Evolutionary conservation across 345 rosid species (phyloP).

Genomic region (Eucalyptus caleyi): DNA sequence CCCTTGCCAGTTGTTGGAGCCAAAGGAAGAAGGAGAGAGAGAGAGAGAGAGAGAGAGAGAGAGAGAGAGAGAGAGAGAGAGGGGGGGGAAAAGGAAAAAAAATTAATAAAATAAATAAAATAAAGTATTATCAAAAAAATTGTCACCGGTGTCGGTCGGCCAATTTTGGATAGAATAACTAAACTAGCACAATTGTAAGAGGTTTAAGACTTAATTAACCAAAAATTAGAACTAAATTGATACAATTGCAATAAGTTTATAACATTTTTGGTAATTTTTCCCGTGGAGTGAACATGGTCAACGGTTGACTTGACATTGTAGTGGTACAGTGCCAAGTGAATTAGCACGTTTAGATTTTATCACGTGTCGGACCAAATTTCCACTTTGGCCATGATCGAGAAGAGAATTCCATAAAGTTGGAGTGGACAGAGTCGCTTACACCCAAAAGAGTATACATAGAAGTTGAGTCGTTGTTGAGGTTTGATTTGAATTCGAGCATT

Average conservation of each 20-base stretch:
- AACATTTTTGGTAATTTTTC: too few relatives aligned
- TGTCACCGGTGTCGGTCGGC: rapidly evolving
- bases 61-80: too few relatives aligned
- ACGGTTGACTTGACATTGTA: background rate
- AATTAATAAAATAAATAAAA: too few relatives aligned
- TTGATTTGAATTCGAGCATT: background rate
- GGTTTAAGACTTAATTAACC: too few relatives aligned
- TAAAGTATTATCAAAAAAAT: too few relatives aligned
- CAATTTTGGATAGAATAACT: rapidly evolving
- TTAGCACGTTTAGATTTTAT: background rate
- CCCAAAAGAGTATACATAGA: background rate
- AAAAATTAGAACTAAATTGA: rapidly evolving
- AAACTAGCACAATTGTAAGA: rapidly evolving
- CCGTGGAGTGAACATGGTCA: background rate
- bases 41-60: too few relatives aligned
- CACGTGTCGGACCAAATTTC: background rate
- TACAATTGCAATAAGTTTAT: rapidly evolving
- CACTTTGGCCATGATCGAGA: background rate
- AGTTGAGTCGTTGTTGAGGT: background rate
- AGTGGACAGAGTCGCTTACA: background rate
- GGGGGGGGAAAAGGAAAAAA: rapidly evolving
- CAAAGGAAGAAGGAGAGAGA: too few relatives aligned
- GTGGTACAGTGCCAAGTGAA: background rate
- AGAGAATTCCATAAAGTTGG: background rate
- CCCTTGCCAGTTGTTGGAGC: rapidly evolving